Base-by-base conservation (phyloP, 495 filamentous ascomycete species). In the Penicillium canescens region DNA sequence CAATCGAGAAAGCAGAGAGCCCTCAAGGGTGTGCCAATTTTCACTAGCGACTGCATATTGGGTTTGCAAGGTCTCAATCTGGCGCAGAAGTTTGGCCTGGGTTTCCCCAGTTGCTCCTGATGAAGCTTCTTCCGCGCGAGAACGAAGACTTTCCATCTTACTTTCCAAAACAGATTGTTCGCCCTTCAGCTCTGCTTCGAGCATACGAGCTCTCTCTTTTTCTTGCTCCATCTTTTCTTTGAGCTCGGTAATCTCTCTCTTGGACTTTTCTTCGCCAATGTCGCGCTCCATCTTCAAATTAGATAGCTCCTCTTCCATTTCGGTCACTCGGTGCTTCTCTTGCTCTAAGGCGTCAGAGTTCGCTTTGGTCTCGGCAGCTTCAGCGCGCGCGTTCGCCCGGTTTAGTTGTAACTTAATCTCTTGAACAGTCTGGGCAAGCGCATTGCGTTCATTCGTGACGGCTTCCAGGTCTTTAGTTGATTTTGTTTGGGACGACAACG, bases 1-100 rank as follows among this genome's bases (percentile, higher is more conserved):
- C 24, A 95, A 78, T 41, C 91, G 79, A 18, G 87, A 79, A 34
- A 90, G 78, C 41, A 98, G 71, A 1, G 89, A 92, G 11, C 88
- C 82, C 59, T 99, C 93, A 42, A 98, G 89, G 0, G 91, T 89
- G 54, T 97, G 92, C 95, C 95, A 99, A 66, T 98, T 99, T 60
- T 96, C 92, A 55, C 89, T 93, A 3, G 95, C 94, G 45, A 91
- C 84, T 0, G 91, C 86, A 69, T 99, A 96, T 69, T 99, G 95
- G 4, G 88, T 93, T 71, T 98, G 95, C 44, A 99, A 72, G 3
- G 90, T 97, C 77, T 99, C 95, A 26, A 98, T 85, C 70, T 98
- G 95, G 40, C 95, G 84, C 18, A 97, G 76, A 20, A 99, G 78
- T 66, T 97, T 96, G 20, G 87, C 90, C 59, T 96, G 91, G 0